Conservation (phyloP, 352 stramenopile genomes). For the Bremia lactucae region DNA sequence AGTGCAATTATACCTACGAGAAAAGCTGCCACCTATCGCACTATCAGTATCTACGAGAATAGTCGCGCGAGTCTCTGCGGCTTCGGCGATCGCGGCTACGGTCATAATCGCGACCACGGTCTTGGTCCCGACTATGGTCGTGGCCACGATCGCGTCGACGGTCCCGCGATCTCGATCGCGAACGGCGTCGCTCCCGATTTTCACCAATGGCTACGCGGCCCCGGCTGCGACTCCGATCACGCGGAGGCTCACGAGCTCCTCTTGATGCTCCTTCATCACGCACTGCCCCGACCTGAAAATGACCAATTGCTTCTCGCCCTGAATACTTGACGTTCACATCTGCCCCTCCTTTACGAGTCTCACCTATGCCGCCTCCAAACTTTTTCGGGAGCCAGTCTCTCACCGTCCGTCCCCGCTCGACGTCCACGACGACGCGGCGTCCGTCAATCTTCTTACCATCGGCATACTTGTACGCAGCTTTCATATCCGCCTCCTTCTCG, state of each 20-base stretch:
- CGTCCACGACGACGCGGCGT: conserved; percentile 93
- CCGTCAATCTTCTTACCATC: conserved; percentile 96
- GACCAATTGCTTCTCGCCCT: conserved; percentile 34
- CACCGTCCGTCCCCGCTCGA: conserved; percentile 95
- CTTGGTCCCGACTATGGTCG: conserved; percentile 31
- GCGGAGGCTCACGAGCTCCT: conserved; percentile 11
- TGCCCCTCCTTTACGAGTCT: conserved; percentile 64
- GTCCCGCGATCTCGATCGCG: conserved; percentile 25
- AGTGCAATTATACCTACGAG: conserved; percentile 6
- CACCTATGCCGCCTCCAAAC: conserved; percentile 90
- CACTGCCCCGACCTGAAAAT: conserved; percentile 21
- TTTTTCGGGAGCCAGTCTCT: conserved; percentile 92
- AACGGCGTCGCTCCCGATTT: conserved; percentile 21
- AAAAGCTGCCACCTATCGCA: conserved; percentile 1
- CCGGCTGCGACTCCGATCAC: conserved; percentile 33
- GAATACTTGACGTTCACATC: conserved; percentile 85
- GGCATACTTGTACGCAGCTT: conserved; percentile 88
- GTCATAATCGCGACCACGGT: conserved; percentile 24
- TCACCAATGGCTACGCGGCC: conserved; percentile 22
- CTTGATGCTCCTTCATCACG: conserved; percentile 24
- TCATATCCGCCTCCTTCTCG: conserved; percentile 94
- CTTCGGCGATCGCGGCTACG: conserved; percentile 30
- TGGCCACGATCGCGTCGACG: conserved; percentile 28
- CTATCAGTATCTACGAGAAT: conserved; percentile 26
- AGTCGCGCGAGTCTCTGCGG: conserved; percentile 40